phyloP scores from a whole-genome alignment of 75 land plant species.

The Gnetum montanum region DNA sequence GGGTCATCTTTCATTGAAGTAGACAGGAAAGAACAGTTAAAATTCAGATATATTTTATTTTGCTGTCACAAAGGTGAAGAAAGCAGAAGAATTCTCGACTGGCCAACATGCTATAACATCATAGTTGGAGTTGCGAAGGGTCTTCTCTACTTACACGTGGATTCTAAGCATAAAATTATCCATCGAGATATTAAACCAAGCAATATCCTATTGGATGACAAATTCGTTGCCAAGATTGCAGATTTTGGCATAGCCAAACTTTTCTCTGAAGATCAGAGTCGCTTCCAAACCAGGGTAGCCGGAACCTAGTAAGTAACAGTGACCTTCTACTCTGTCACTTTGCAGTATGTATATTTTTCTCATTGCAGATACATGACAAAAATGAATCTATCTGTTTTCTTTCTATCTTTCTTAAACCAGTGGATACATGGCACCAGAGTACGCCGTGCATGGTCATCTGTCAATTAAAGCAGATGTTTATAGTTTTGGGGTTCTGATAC shows the following conservation, averaged over 20 bases:
- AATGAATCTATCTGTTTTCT: background rate
- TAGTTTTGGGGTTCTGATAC: slow-evolving; percentile 11
- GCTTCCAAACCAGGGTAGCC: slow-evolving; percentile 12
- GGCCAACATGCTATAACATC: slow-evolving; percentile 5
- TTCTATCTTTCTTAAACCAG: background rate
- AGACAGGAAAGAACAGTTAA: background rate
- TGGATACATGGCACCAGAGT: slow-evolving; percentile 18
- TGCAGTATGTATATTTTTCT: background rate
- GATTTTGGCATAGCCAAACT: slow-evolving; percentile 23
- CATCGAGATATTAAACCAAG: slow-evolving; percentile 17
- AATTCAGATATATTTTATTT: background rate
- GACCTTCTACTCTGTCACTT: background rate
- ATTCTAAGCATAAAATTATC: slow-evolving; percentile 2
- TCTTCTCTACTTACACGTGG: slow-evolving; percentile 2
- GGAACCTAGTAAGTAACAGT: slow-evolving; percentile 7
- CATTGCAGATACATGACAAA: background rate
- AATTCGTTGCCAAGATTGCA: slow-evolving; percentile 16
- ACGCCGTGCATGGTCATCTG: slow-evolving; percentile 11
- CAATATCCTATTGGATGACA: slow-evolving; percentile 18
- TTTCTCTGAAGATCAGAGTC: slow-evolving; percentile 19
- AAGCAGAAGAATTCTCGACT: background rate
- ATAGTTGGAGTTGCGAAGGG: slow-evolving; percentile 5
- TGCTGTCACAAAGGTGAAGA: background rate
- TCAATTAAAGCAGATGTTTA: slow-evolving; percentile 13
- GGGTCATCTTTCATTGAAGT: background rate